Base-by-base conservation (phyloP, 352 stramenopile genomes). In the Pythium grandisporangium region DNA sequence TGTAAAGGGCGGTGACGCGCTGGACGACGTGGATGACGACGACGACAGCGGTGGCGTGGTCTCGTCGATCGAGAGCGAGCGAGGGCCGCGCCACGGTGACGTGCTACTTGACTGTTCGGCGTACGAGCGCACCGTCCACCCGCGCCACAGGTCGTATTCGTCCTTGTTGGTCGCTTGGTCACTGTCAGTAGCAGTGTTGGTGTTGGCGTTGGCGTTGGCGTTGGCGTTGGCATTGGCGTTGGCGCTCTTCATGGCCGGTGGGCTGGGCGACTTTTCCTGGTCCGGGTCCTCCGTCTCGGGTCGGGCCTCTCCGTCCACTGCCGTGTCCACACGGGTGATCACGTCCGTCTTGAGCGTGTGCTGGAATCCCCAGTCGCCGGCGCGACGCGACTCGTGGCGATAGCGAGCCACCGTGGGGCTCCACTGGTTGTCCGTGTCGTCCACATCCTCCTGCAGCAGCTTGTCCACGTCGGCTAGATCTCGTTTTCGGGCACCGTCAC, bases 31-130 rank as follows among this genome's bases (percentile, higher is more conserved):
- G n/a, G n/a, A n/a, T n/a, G n/a, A n/a, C n/a, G n/a, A n/a, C n/a
- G 59, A 53, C 12, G 36, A 33, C n/a, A 76, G 45, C 37, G 58
- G 56, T 29, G 41, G 45, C 8, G 53, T 49, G 22, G 39, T 37
- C 34, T 43, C 34, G 43, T 81, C 66, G 24, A 71, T 65, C 8
- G 58, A 67, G 16, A 72, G 34, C 32, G 64, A 72, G 1, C 51
- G 58, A 25, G 67, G 51, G 36, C 43, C 44, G 21, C 58, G 58
- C 61, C 61, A 75, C 40, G 70, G 30, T 14, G 14, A 32, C 27
- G 1, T 32, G 10, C 27, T 14, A 32, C 27, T 32, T 8, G 27
- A 14, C 27, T 14, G 27, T 14, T 32, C 10, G 10, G 27, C 0
- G 14, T 32, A 8, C 27, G 14, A 17, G 29, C 20, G 11, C 3